These are phyloP conservation scores for Neurospora sp. DNA, from an alignment of 495 filamentous ascomycete species.

Conservation along the genomic window DNA sequence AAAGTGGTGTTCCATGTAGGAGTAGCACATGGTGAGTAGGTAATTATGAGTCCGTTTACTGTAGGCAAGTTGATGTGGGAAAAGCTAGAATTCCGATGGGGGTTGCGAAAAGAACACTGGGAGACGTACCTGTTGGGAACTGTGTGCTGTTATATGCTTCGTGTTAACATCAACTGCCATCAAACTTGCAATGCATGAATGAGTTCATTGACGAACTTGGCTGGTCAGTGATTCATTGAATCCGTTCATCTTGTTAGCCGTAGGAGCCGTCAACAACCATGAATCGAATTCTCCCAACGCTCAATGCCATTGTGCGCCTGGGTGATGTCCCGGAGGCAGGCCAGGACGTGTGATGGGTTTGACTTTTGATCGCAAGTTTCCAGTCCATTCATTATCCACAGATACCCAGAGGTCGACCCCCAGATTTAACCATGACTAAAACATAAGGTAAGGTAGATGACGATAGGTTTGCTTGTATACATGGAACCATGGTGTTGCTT, in stretches of 20 bases:
- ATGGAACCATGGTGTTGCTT: too few species aligned
- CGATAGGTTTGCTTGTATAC: not conserved
- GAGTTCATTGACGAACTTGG: not conserved
- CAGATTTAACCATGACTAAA: not conserved
- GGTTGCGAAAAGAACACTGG: not conserved
- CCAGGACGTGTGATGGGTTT: not conserved
- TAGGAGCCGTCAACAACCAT: not conserved
- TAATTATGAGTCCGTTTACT: not conserved
- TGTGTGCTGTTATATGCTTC: not conserved
- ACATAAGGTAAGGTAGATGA: too few species aligned
- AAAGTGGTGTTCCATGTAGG: not conserved
- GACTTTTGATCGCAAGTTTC: not conserved
- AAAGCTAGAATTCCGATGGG: not conserved
- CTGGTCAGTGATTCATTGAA: not conserved
- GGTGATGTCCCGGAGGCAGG: not conserved
- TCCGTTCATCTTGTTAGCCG: not conserved
- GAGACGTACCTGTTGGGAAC: not conserved
- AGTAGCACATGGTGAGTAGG: not conserved
- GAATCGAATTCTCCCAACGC: not conserved
- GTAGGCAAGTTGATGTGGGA: not conserved
- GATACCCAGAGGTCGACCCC: not conserved
- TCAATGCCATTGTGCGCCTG: not conserved
- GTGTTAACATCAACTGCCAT: not conserved
- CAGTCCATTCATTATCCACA: not conserved
- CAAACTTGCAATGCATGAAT: not conserved